phyloP scores from a whole-genome alignment of 163 green algal genomes.

The Chlamydomonas reinhardtii region DNA sequence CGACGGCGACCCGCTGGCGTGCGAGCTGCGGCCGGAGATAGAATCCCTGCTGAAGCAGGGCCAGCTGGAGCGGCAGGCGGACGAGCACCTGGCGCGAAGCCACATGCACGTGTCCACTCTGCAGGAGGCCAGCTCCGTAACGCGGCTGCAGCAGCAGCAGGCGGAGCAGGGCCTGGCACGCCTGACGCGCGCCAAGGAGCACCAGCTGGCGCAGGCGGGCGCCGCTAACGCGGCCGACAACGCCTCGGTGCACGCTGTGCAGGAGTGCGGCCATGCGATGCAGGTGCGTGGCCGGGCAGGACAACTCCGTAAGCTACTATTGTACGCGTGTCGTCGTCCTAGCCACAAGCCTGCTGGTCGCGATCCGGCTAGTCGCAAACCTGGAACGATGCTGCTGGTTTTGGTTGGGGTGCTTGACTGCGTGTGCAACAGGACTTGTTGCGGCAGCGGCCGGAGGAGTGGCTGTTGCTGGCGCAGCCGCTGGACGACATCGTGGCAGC shows the following conservation, averaged over 20 bases:
- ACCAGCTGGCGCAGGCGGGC: neutral
- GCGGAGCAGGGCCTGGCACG: conserved; percentile 13
- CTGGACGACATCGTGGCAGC: conserved; percentile 29
- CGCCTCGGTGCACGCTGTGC: neutral
- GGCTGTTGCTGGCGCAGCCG: conserved; percentile 29
- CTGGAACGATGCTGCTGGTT: no score
- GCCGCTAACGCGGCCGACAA: conserved; percentile 13
- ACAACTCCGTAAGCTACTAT: no score
- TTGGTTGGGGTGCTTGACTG: no score
- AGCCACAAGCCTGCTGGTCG: no score
- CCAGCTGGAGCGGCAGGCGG: neutral
- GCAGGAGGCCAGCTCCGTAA: neutral
- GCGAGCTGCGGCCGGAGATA: conserved; percentile 10
- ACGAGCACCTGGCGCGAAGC: neutral
- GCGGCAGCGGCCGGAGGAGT: neutral
- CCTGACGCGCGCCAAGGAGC: neutral
- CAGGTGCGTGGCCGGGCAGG: no score
- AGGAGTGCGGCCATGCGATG: conserved; percentile 15
- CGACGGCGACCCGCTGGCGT: neutral
- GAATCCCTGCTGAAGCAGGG: neutral
- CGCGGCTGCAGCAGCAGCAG: conserved; percentile 13
- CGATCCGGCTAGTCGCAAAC: no score
- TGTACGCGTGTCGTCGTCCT: no score
- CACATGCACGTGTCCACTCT: neutral
- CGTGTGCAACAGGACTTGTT: conserved; percentile 3